Base-by-base conservation (phyloP, 805 yeast species). In the Candida jianshihensis region DNA sequence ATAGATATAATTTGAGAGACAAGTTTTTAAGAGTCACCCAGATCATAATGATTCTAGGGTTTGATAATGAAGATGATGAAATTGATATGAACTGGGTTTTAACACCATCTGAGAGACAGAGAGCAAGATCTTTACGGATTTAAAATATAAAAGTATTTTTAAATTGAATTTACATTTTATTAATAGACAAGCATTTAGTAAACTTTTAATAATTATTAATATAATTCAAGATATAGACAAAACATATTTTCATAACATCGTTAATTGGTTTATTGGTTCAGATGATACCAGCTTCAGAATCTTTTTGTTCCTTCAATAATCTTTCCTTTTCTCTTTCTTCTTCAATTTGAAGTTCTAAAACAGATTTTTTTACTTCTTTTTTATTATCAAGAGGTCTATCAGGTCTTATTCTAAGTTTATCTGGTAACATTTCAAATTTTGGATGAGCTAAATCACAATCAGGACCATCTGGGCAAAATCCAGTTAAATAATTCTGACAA, bases 381-480 rank as follows among this genome's bases (percentile, higher is more conserved):
- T 39, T 42, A 33, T 36, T 9, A 9, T 43, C 46, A 1, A 44
- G 38, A 4, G 53, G 47, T 44, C 58, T 55, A 38, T 57, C 61
- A 1, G 60, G 60, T 44, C 53, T 53, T 26, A 58, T 58, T 53
- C 63, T 58, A 33, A 62, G 33, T 28, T 53, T 53, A 12, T 60
- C 72, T 19, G 72, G 70, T 16, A 70, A 46, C 37, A 65, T 54
- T 31, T 75, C 76, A 48, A 85, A 86, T 50, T 75, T 75, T 1
- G 97, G 96, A 66, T 92, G 98, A n/a, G 79, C 74, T 47, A 64
- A 70, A 49, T 73, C 84, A 46, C 72, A 71, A 25, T 73, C 75
- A 3, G 78, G 75, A 1, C 97, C 97, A 50, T 77, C 71, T 1
- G 96, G 97, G 61, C 97, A 90, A 54, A 90, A 90, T 2, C 99